phyloP scores from a whole-genome alignment of 163 green algal genomes.

The Picocystis sp. region DNA sequence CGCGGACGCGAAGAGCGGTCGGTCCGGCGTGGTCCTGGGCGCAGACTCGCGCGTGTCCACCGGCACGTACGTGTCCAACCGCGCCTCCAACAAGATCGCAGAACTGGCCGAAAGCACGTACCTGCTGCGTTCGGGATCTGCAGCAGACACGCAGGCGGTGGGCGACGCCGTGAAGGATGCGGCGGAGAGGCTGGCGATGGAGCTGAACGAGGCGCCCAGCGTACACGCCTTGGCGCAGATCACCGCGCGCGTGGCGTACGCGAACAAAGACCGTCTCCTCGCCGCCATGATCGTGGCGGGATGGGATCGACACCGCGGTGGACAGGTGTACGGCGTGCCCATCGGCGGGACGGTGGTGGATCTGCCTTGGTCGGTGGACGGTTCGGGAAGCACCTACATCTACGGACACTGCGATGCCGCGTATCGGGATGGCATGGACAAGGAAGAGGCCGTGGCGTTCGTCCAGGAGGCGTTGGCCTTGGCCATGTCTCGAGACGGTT shows the following conservation, averaged over 20 bases:
- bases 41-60: slow-evolving; percentile 10
- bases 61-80: slow-evolving; percentile 12
- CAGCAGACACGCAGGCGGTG: slow-evolving; percentile 72
- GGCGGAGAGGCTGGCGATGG: slow-evolving; percentile 39
- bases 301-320: slow-evolving; percentile 56
- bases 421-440: slow-evolving; percentile 22
- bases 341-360: slow-evolving; percentile 68
- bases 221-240: slow-evolving; percentile 53
- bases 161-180: slow-evolving; percentile 67
- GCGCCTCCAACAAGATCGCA: slow-evolving; percentile 11
- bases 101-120: slow-evolving; percentile 6
- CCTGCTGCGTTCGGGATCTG: slow-evolving; percentile 67
- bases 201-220: slow-evolving; percentile 34
- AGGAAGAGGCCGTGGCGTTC: slow-evolving; percentile 5
- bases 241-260: slow-evolving; percentile 43
- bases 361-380: slow-evolving; percentile 74
- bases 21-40: slow-evolving; percentile 5
- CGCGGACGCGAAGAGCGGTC: neutral
- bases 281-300: slow-evolving; percentile 75
- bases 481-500: slow-evolving; percentile 7
- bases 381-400: slow-evolving; percentile 77
- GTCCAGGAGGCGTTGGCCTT: neutral
- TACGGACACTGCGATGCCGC: slow-evolving; percentile 70
- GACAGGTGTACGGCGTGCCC: slow-evolving; percentile 68
- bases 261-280: slow-evolving; percentile 57